Conservation (phyloP, 495 filamentous ascomycete species). For the Lepraria neglecta region DNA sequence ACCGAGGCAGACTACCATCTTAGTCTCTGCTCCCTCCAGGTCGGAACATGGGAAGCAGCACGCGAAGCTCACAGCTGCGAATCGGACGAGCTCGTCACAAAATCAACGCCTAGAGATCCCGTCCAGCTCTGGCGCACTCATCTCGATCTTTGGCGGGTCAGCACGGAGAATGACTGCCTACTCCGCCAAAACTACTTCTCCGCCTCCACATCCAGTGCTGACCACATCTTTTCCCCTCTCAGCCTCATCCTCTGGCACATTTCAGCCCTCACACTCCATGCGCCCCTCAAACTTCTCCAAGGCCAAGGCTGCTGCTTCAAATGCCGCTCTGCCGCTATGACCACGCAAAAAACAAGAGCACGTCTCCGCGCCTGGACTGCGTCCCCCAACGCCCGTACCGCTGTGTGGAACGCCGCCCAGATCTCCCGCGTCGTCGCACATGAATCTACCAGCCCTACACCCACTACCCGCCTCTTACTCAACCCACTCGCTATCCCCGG, state of each 20-base stretch:
- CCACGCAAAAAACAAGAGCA: constrained; percentile 26
- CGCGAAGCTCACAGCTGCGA: constrained; percentile 30
- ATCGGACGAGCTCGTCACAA: constrained; percentile 30
- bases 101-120: constrained; percentile 14
- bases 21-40: constrained; percentile 30
- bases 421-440: constrained; percentile 27
- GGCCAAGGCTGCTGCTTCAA: constrained; percentile 27
- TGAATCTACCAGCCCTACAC: constrained; percentile 15
- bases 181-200: constrained; percentile 20
- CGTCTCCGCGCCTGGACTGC: constrained; percentile 29
- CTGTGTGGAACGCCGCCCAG: constrained; percentile 30
- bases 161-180: constrained; percentile 22
- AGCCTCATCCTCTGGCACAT: constrained; percentile 31
- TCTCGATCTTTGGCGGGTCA: constrained; percentile 25
- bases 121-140: constrained; percentile 23
- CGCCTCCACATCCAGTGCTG: constrained; percentile 4
- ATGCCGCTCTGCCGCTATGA: constrained; percentile 22
- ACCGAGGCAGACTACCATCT: constrained; percentile 34
- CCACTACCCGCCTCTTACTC: constrained; percentile 18
- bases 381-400: constrained; percentile 24
- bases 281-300: constrained; percentile 29
- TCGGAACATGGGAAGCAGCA: constrained; percentile 30
- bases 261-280: constrained; percentile 29
- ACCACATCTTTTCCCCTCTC: constrained; percentile 16
- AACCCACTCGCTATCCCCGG: constrained; percentile 31